Evolutionary conservation across 768 basidiomycete species (phyloP).

Genomic region (Leccinum disarticulatum): DNA sequence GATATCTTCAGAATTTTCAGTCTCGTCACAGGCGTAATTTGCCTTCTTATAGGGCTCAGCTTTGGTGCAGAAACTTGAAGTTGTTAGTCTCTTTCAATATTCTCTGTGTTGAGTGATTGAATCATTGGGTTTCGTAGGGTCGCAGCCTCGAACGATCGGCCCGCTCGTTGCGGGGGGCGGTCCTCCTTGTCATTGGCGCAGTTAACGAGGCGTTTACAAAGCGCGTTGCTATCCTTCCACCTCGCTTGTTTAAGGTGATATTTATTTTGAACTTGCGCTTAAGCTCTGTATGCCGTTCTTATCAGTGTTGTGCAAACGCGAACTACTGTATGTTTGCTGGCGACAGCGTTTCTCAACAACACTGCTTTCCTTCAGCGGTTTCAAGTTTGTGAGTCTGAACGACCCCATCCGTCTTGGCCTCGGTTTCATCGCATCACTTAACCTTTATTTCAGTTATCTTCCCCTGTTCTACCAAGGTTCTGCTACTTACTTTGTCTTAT

Average conservation of each 20-base stretch:
- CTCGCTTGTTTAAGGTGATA: constrained; percentile 65
- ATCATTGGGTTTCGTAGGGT: constrained; percentile 41
- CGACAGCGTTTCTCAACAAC: constrained; percentile 60
- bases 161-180: constrained; percentile 54
- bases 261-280: not conserved
- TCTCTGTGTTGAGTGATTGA: not conserved
- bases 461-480: constrained; percentile 68
- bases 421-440: not conserved
- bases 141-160: constrained; percentile 52
- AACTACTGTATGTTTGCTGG: constrained; percentile 62
- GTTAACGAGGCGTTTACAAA: constrained; percentile 62
- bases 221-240: constrained; percentile 69
- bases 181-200: constrained; percentile 47
- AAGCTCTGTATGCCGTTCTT: not conserved
- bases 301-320: constrained; percentile 49
- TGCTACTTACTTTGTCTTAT: not conserved
- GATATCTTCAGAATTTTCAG: constrained; percentile 68
- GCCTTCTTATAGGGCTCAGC: constrained; percentile 69
- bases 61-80: constrained; percentile 60
- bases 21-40: constrained; percentile 66
- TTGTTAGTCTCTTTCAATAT: constrained; percentile 45
- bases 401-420: not conserved
- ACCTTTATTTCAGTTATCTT: constrained; percentile 45
- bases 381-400: constrained; percentile 23
- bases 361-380: constrained; percentile 53